Evolutionary conservation across 2,329 filamentous ascomycete genomes (phyloP).

Genomic region (Venturia nashicola): DNA sequence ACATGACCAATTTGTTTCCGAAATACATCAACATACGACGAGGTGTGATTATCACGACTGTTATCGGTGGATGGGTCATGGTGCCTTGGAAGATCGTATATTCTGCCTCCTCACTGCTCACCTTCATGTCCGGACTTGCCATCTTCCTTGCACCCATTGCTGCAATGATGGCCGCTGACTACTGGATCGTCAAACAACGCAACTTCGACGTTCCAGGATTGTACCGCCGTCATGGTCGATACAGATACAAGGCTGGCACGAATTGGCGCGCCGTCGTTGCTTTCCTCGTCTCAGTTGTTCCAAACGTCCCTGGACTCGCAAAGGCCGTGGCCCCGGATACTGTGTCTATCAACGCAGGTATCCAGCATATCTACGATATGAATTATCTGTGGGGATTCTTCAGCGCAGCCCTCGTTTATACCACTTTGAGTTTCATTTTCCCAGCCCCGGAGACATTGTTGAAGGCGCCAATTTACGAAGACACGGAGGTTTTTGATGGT

Average conservation of each 20-base stretch:
- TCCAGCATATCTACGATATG: constrained; percentile 23
- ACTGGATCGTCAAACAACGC: constrained; percentile 14
- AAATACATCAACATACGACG: constrained; percentile 19
- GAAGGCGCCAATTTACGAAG: constrained; percentile 17
- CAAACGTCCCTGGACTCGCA: constrained; percentile 14
- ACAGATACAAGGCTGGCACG: constrained; percentile 8
- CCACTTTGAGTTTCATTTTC: constrained; percentile 19
- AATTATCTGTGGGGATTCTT: constrained; percentile 28
- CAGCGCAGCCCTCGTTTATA: constrained; percentile 23
- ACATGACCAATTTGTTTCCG: constrained; percentile 33
- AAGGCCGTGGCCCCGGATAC: not conserved
- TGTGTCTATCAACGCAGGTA: constrained; percentile 17
- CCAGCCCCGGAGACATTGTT: constrained; percentile 17
- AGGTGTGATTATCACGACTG: constrained; percentile 11
- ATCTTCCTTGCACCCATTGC: constrained; percentile 19
- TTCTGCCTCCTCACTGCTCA: not conserved
- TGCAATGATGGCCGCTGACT: constrained; percentile 8
- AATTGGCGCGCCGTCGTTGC: constrained; percentile 11
- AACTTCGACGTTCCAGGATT: constrained; percentile 15
- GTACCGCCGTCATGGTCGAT: constrained; percentile 12
- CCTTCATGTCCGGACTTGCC: constrained; percentile 16
- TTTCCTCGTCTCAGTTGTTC: constrained; percentile 13
- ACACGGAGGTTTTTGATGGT: constrained; percentile 18
- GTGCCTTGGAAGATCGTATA: constrained; percentile 16
- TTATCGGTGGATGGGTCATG: constrained; percentile 9